Evolutionary conservation across 2,329 filamentous ascomycete species (phyloP), one percentile per base, ranked within the genome.

Genomic region (Colletotrichum theobromicola): DNA sequence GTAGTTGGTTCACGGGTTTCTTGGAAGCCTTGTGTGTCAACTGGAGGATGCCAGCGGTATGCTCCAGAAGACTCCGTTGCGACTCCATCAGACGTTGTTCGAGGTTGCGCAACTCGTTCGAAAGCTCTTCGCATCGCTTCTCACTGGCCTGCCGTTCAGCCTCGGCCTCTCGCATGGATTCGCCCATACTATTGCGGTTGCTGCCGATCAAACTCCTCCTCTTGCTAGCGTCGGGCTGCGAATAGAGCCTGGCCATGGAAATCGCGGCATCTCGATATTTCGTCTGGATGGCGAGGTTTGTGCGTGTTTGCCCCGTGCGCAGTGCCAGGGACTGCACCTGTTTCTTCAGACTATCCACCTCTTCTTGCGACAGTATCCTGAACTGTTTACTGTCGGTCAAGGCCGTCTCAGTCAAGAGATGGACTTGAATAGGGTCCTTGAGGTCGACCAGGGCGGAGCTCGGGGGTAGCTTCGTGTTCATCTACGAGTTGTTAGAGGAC

Each of bases 251-350:
- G 73, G 93, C 93, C 84, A 99, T 93, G 53, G 95, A 98, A 77
- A 93, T 91, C 13, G 97, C 95, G 1, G 97, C 97, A 88, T 98
- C 96, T 79, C 95, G 94, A 79, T 98, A 95, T 86, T 98, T 99
- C 69, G 93, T 94, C 83, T 99, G 97, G 60, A 98, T 92, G 35
- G 93, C 92, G 46, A 99, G 89, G 84, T 96, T 98, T 75, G 95
- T 91, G 77, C 93, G 92, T 24, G 95, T 93, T 46, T 94, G 93
- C 76, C 96, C 94, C 77, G 98, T 93, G n/a, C 95, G 93, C 80
- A 93, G 91, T 30, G 90, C 88, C 64, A 98, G 85, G 42, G 91
- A 87, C 73, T 92, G 90, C 76, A 93, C 91, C 86, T 98, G 95
- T 83, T 95, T 98, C 88, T 98, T 99, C 79, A 98, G 85, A 61